Evolutionary conservation across 148 eudicot species (phyloP).

Genomic region (Polygonum maritimum): DNA sequence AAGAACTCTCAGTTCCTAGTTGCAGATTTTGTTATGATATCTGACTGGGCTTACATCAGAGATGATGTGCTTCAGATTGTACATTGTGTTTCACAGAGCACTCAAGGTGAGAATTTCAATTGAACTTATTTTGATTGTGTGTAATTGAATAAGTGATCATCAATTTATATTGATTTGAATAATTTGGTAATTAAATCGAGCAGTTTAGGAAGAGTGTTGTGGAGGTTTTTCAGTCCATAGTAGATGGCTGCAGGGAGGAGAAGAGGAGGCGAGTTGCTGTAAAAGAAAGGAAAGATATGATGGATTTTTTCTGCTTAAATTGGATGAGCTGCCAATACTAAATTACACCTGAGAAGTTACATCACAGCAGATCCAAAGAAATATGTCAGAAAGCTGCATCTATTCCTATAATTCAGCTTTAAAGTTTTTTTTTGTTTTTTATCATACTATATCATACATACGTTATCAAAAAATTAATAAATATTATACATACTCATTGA

Average conservation of each 20-base stretch:
- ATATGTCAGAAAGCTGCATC: too few relatives aligned
- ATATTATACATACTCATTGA: too few relatives aligned
- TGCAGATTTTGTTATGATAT: constrained; percentile 63
- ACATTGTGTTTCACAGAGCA: background rate
- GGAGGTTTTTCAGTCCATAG: constrained; percentile 43
- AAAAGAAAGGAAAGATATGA: constrained; percentile 53
- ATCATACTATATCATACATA: too few relatives aligned
- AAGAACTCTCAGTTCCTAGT: constrained; percentile 74
- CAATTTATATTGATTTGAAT: background rate
- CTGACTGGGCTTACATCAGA: constrained; percentile 70
- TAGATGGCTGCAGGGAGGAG: constrained; percentile 39
- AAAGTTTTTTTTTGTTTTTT: too few relatives aligned
- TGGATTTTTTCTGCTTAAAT: constrained; percentile 30
- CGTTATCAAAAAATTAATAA: too few relatives aligned
- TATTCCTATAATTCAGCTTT: too few relatives aligned
- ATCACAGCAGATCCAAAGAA: too few relatives aligned
- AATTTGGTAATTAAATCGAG: background rate
- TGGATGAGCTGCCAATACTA: too few relatives aligned
- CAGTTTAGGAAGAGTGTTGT: constrained; percentile 71
- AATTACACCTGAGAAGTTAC: too few relatives aligned
- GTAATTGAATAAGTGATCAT: too few relatives aligned
- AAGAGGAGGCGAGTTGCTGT: constrained; percentile 19
- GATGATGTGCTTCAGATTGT: constrained; percentile 79
- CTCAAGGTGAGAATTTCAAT: too few relatives aligned
- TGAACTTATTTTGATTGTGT: too few relatives aligned